Base-by-base conservation (phyloP, 805 yeast species). In the Barnettozyma pratensis region DNA sequence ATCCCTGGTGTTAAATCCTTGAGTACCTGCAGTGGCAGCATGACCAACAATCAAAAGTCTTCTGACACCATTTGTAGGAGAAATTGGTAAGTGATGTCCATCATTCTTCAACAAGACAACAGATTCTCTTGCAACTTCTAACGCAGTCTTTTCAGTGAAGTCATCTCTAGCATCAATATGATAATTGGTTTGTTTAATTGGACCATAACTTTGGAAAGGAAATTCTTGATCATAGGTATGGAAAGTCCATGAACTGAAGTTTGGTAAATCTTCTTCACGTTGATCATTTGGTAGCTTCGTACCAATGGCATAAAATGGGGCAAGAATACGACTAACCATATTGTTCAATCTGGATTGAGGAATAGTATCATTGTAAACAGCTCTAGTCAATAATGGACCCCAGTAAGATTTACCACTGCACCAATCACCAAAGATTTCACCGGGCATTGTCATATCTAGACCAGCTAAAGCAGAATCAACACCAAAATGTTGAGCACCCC, bases 401-500 rank as follows among this genome's bases (percentile, higher is more conserved):
- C 81, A 78, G 45, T 68, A 72, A 0, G 83, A 74, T 54, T 74
- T 73, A 1, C 80, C 82, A 31, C 74, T 65, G 40, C 71, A 66
- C 80, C 80, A 75, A 41, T 70, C 77, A 48, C 78, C 79, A 53
- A 73, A 75, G 1, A 71, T 63, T 47, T 76, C 80, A 39, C 81
- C 80, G 1, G 86, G 86, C 85, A 81, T 80, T 10, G 77, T 69
- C 84, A 82, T 79, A 62, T 82, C 87, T 35, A 79, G 63, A 3
- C 87, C 87, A 2, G 83, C 72, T 27, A 78, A 62, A 1, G 77
- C 81, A 1, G 82, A 72, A 44, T 72, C 69, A 5, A 80, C 79
- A 6, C 86, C 85, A 7, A 75, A 59, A 54, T 76, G 81, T 50
- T 76, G 81, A 5, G 83, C 85, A n/a, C 78, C 80, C 84, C 85